Base-by-base conservation (phyloP, 139 green algal species). In the Desmodesmus armatus region DNA sequence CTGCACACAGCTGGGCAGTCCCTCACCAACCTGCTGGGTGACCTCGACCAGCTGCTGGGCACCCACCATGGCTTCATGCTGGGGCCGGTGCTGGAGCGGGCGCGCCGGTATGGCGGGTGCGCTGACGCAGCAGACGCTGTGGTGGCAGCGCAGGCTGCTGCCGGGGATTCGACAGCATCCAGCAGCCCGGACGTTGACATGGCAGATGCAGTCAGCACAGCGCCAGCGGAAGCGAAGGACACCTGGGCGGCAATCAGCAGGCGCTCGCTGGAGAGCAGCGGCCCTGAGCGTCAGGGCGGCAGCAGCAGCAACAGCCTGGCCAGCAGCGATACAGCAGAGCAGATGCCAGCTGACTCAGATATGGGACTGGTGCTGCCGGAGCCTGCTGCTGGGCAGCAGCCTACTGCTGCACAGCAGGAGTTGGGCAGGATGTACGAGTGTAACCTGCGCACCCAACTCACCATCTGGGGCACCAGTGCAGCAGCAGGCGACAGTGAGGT, bases 381-480 rank as follows among this genome's bases (percentile, higher is more conserved):
- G 63, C 3, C 31, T n/a, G 44, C 73, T 19, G 55, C 11, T 73
- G 41, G 21, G 58, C 5, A 47, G 3, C 43, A 47, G 39, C 31
- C 27, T 67, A 27, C 73, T 41, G 73, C 44, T 33, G 41, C 69
- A 27, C 80, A 89, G 51, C 71, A 67, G 47, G 33, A 43, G 79
- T 31, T 85, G 23, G 80, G 33, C 33, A 31, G 17, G 35, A 77
- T 87, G 58, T 89, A 88, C 33, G 87, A 91, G 74, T 82, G 83
- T 62, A 92, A 92, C 47, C 31, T 89, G 60, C 78, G 83, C 53
- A 89, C 87, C 4, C 88, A 89, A 78, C 65, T 92, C 13, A 92
- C 79, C 0, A 84, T 92, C 31, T 92, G 89, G 78, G 78, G 78
- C 41, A 84, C 78, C 13, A 84, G 78, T 43, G 33, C 33, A 33